Base-by-base conservation (phyloP, 768 basidiomycete species). In the Termitomyces sp. region DNA sequence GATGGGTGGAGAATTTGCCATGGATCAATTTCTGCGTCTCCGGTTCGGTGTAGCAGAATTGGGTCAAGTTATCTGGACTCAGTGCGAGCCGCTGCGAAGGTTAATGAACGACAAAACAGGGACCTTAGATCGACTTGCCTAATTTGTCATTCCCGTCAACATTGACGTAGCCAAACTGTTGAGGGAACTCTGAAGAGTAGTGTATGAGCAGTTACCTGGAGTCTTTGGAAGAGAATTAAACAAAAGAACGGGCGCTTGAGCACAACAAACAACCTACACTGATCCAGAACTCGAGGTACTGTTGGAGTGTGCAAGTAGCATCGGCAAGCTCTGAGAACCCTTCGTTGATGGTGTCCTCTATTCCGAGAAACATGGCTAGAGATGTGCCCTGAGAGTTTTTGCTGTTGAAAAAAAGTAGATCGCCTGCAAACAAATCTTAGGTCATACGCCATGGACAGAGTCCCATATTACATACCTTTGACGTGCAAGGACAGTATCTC, bases 371-470 rank as follows among this genome's bases (percentile, higher is more conserved):
- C 5, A 61, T 62, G n/a, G 50, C 49, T 12, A 69, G 46, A n/a
- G 63, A 56, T n/a, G 34, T 60, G 42, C 59, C 60, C n/a, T 60
- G 25, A 4, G 61, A 50, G 20, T 64, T 60, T 31, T 43, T 56
- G 11, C 3, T 58, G 5, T 61, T 65, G n/a, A 72, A 67, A 60
- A 74, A 73, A 7, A 66, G 43, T 47, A 69, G 66, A 57, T 73
- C 72, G 38, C 71, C 71, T 72, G 51, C 17, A 11, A 37, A 15
- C 15, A 42, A 5, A 1, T 32, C 12, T 20, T 34, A 2, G 43
- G 31, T 9, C 17, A 31, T 43, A 34, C 10, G 11, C 4, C 32
- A 10, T 32, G 31, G 4, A 20, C 20, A 5, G 4, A n/a, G 25
- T 3, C 17, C 2, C 9, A n/a, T 5, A 40, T 55, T 20, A 55